Evolutionary conservation across 2,329 filamentous ascomycete species (phyloP).

Genomic region (Neofusicoccum laricinum): DNA sequence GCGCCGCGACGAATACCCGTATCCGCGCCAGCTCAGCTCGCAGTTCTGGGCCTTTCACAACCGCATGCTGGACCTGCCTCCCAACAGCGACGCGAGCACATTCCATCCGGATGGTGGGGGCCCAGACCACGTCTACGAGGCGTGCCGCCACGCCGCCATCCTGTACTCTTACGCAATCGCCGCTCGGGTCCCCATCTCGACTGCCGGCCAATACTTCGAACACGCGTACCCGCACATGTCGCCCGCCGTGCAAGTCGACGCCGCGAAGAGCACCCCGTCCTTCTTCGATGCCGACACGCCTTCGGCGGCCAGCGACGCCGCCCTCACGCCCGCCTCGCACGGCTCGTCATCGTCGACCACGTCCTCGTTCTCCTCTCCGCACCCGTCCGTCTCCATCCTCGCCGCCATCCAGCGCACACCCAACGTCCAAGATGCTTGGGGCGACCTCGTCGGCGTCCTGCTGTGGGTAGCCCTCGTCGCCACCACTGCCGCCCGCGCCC

Average conservation of each 20-base stretch:
- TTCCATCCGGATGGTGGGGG: neutral
- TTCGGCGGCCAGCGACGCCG: neutral
- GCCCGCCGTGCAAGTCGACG: neutral
- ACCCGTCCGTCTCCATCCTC: slow-evolving; percentile 14
- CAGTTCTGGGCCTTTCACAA: slow-evolving; percentile 8
- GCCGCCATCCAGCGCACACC: slow-evolving; percentile 16
- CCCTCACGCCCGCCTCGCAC: neutral
- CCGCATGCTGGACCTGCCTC: slow-evolving; percentile 2
- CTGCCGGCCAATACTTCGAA: slow-evolving; percentile 10
- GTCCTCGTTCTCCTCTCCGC: neutral
- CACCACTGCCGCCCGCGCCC: slow-evolving; percentile 24
- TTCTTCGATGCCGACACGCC: neutral
- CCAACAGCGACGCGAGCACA: neutral
- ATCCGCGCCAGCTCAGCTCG: neutral
- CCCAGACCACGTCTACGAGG: slow-evolving; percentile 11
- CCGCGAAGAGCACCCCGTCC: neutral
- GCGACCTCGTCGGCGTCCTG: slow-evolving; percentile 30
- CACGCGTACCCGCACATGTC: neutral
- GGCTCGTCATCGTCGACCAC: neutral
- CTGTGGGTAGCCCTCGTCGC: slow-evolving; percentile 31
- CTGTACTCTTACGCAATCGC: slow-evolving; percentile 15
- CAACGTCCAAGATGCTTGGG: slow-evolving; percentile 30
- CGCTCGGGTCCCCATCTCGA: slow-evolving; percentile 13
- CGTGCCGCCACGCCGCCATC: slow-evolving; percentile 13
- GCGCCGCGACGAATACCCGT: neutral